A percentile compares a stretch with the other conserved stretches of the same genome.
Evolutionary conservation across 148 eudicot genomes (phyloP).

Genomic region (Cornus suecica): DNA sequence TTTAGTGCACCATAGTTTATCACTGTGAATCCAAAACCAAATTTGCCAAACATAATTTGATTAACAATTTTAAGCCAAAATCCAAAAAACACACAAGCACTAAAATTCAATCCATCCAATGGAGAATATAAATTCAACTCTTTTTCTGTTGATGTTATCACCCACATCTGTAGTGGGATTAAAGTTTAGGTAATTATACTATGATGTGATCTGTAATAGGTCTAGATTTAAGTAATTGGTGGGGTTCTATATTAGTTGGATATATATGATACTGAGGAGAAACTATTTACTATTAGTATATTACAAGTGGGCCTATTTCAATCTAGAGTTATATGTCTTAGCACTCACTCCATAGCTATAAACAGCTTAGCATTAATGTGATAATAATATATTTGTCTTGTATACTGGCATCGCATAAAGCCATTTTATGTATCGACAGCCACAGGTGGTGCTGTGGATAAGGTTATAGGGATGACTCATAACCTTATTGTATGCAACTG

Average conservation of each 20-base stretch:
- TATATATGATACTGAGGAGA: conserved; percentile 10
- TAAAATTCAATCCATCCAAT: too few relatives aligned
- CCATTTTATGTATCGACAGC: neutral
- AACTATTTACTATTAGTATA: neutral
- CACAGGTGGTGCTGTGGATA: neutral
- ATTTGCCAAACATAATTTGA: too few relatives aligned
- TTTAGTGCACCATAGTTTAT: too few relatives aligned
- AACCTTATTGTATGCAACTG: too few relatives aligned
- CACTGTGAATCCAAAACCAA: too few relatives aligned
- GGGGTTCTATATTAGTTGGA: neutral
- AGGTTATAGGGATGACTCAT: neutral
- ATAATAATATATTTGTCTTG: neutral
- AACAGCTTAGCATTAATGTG: neutral
- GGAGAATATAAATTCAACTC: neutral
- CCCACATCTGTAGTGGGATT: neutral
- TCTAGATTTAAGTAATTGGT: neutral
- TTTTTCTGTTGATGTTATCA: too few relatives aligned
- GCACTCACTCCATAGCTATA: neutral
- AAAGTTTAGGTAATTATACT: neutral
- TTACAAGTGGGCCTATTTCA: neutral
- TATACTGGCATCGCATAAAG: neutral
- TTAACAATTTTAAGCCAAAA: too few relatives aligned
- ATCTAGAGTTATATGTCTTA: neutral
- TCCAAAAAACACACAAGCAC: too few relatives aligned
- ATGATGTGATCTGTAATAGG: neutral